Evolutionary conservation across 139 green algal genomes (phyloP), one percentile per base, ranked within the genome.

Genomic region (Picochlorum sp.): DNA sequence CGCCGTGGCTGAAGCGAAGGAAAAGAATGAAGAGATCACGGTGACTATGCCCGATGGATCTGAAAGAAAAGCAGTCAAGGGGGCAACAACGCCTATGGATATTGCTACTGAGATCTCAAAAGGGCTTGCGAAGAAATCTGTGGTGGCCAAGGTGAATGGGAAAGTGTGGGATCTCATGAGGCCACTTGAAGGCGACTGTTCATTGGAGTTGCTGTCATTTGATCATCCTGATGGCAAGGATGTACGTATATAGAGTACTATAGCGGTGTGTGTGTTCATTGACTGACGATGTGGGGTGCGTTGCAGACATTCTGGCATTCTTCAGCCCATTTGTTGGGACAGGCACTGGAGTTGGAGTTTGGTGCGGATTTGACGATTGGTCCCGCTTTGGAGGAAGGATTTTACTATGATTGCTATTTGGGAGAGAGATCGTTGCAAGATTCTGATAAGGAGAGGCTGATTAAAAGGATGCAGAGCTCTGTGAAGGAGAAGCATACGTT

Each of bases 321-420:
- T 38, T 86, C 67, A 55, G 86, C 90, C 6, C 93, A 98, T 71
- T 72, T 97, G 15, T 74, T 99, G 69, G 94, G 93, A 34, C 76
- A 97, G 79, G 88, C 87, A 13, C 81, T 98, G 62, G 93, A 98
- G 85, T 78, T 91, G 41, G 80, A 93, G 75, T 98, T 86, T 77
- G 90, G 88, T 34, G 92, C 90, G 41, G 82, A 97, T 66, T 81
- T 99, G 45, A 98, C 92, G 24, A 97, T 99, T 61, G 93, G 93
- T 3, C 94, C 94, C 3, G 61, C 84, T 2, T 82, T 97, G 47
- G 90, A 97, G 71, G 90, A 95, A 70, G 91, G 93, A 52, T 98
- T 98, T 73, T 98, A 98, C 78, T 98, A 98, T 68, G 93, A 98
- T 73, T 96, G 88, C 75, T 97, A 80, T 81, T 86, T 96, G 68